phyloP scores from a whole-genome alignment of 2,329 filamentous ascomycete genomes.

The Botrytis porri region DNA sequence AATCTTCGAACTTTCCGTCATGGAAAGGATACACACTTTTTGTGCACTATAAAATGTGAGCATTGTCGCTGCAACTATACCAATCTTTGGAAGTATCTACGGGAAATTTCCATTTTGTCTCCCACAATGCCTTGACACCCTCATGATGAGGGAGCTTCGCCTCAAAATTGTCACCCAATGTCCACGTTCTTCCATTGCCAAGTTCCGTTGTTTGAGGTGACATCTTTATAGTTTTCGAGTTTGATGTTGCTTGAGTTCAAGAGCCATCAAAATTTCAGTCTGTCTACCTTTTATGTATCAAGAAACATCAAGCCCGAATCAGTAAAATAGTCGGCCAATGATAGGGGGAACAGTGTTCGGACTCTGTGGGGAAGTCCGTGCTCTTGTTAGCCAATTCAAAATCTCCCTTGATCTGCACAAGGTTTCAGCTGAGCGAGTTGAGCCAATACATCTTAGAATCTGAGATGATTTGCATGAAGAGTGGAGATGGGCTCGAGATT shows the following conservation, averaged over 20 bases:
- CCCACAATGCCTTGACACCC: conserved; percentile 61
- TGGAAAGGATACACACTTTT: conserved; percentile 73
- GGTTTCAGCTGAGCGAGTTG: background rate
- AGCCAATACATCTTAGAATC: background rate
- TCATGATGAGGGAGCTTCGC: conserved; percentile 29
- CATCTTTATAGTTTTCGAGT: background rate
- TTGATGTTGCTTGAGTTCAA: background rate
- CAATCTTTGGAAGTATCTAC: conserved; percentile 41
- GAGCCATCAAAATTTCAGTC: background rate
- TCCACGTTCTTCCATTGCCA: conserved; percentile 16
- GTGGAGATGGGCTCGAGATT: background rate
- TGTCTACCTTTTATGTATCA: background rate
- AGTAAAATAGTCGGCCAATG: background rate
- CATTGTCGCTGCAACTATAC: background rate
- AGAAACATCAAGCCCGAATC: background rate
- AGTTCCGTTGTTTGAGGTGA: conserved; percentile 5
- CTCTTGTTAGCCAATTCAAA: background rate
- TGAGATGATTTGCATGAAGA: background rate
- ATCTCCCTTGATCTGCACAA: background rate
- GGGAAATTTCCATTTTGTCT: conserved; percentile 71
- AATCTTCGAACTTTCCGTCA: conserved; percentile 66
- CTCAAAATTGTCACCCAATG: conserved; percentile 18
- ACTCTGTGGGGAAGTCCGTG: conserved; percentile 13
- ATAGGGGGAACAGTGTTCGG: background rate
- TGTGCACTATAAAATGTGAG: conserved; percentile 42